Percentiles rank a stretch among this genome's conserved stretches.
phyloP scores from a whole-genome alignment of 179 eudicot genomes.

The Pouteria campechiana region DNA sequence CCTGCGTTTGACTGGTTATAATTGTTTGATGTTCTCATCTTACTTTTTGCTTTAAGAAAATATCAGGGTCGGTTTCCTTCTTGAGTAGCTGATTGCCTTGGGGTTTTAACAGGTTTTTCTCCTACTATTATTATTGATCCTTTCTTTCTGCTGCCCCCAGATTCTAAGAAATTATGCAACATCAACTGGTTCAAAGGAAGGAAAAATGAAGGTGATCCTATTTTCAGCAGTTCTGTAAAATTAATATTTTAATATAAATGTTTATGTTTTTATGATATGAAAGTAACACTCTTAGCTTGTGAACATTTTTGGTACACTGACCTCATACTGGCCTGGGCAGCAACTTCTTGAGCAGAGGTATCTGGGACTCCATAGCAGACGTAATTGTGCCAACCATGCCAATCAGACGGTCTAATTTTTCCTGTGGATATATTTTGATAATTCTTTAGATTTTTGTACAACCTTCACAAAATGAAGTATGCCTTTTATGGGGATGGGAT shows the following conservation, averaged over 20 bases:
- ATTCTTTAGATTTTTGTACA: not conserved
- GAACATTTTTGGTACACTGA: not conserved
- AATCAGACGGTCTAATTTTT: too few relatives aligned
- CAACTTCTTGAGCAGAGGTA: too few relatives aligned
- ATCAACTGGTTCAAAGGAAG: conserved; percentile 42
- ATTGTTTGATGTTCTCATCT: not conserved
- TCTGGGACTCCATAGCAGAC: not conserved
- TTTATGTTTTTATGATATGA: not conserved
- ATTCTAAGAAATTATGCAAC: conserved; percentile 44
- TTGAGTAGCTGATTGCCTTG: not conserved
- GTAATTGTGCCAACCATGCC: not conserved
- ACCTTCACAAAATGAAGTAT: too few relatives aligned
- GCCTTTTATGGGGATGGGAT: too few relatives aligned
- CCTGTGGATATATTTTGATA: too few relatives aligned
- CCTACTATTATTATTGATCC: not conserved
- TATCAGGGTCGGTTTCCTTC: not conserved
- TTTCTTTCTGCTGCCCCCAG: conserved; percentile 5
- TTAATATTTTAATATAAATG: not conserved
- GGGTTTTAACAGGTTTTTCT: not conserved
- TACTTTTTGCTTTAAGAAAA: not conserved
- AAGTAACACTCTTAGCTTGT: not conserved
- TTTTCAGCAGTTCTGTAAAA: not conserved
- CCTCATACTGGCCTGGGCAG: too few relatives aligned
- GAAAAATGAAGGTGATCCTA: conserved; percentile 45
- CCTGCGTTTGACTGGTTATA: not conserved